Evolutionary conservation across 345 rosid genomes (phyloP).

Genomic region (Camelina sativa): DNA sequence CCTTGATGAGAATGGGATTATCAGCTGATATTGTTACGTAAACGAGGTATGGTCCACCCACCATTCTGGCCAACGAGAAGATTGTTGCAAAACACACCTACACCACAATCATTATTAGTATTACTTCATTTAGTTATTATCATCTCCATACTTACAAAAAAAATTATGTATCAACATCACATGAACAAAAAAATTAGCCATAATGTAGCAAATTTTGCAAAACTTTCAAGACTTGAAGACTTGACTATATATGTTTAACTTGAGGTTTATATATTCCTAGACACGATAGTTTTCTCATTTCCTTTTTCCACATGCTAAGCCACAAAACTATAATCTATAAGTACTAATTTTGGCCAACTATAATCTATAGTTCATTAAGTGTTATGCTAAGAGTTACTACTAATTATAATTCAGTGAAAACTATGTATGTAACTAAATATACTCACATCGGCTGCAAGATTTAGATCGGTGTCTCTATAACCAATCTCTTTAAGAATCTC

Average conservation of each 20-base stretch:
- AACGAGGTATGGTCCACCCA: constrained; percentile 45
- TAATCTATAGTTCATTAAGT: neutral
- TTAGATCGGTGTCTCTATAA: constrained; percentile 69
- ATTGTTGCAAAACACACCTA: constrained; percentile 47
- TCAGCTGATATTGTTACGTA: constrained; percentile 38
- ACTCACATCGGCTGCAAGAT: constrained; percentile 77
- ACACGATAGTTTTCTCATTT: neutral
- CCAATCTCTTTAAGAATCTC: constrained; percentile 87
- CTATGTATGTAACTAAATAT: neutral
- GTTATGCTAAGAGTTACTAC: neutral
- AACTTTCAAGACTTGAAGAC: constrained; percentile 12
- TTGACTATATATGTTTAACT: too few species aligned
- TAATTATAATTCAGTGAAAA: neutral
- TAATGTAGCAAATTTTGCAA: neutral
- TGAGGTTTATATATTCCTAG: neutral
- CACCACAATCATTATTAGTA: neutral
- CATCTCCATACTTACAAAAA: neutral
- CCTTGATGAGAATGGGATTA: constrained; percentile 45
- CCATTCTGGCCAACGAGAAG: constrained; percentile 48
- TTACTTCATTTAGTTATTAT: neutral
- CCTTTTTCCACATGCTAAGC: neutral
- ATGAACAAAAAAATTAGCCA: neutral
- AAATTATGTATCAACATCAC: neutral
- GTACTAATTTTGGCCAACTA: too few species aligned
- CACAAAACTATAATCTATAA: neutral